Conservation (phyloP, 495 filamentous ascomycete species). For the Parachaetomium inaequale region DNA sequence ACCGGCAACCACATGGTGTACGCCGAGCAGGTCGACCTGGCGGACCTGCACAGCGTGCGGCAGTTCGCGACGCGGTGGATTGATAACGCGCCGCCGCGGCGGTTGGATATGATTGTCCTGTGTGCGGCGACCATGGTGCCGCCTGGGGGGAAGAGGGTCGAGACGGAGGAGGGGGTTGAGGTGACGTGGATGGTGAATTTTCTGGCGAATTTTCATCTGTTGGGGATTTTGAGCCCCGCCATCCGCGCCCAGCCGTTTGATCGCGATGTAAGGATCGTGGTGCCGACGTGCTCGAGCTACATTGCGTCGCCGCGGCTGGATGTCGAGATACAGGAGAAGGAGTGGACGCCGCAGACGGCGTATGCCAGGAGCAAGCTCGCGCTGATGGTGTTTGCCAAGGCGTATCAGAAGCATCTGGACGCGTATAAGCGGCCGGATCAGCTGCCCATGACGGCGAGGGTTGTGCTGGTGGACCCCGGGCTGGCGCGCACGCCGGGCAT, state of each 20-base stretch:
- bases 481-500: slow-evolving; percentile 79
- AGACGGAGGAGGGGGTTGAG: slow-evolving; percentile 77
- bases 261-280: slow-evolving; percentile 82
- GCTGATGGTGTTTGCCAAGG: slow-evolving; percentile 77
- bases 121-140: slow-evolving; percentile 75
- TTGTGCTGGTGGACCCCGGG: slow-evolving; percentile 83
- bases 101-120: slow-evolving; percentile 90
- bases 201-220: slow-evolving; percentile 88
- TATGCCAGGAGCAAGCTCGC: slow-evolving; percentile 88
- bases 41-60: slow-evolving; percentile 80
- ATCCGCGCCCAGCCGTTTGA: slow-evolving; percentile 87
- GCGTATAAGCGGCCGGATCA: slow-evolving; percentile 78
- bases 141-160: slow-evolving; percentile 46
- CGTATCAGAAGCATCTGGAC: slow-evolving; percentile 86
- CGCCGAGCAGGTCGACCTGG: slow-evolving; percentile 88
- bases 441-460: slow-evolving; percentile 70
- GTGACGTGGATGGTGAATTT: slow-evolving; percentile 92
- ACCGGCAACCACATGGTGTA: slow-evolving; percentile 90
- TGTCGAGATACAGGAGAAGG: slow-evolving; percentile 32
- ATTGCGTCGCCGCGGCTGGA: slow-evolving; percentile 64
- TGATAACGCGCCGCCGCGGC: slow-evolving; percentile 84
- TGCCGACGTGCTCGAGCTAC: slow-evolving; percentile 83
- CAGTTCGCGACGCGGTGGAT: slow-evolving; percentile 98
- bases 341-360: slow-evolving; percentile 52
- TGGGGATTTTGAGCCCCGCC: slow-evolving; percentile 84